phyloP scores from a whole-genome alignment of 768 basidiomycete species.

The Psilocybe tampanensis region DNA sequence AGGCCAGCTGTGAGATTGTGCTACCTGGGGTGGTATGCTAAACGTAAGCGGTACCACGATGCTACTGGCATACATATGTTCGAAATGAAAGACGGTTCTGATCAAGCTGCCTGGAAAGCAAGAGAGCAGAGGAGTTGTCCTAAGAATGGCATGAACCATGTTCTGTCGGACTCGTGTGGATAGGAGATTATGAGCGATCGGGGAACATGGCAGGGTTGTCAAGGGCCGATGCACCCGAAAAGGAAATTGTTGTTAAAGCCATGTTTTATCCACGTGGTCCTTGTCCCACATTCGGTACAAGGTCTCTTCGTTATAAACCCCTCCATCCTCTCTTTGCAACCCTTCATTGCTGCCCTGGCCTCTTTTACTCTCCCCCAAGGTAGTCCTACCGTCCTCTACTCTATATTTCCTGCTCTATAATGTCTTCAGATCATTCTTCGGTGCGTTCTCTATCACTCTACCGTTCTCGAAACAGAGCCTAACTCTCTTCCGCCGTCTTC shows the following conservation, averaged over 20 bases:
- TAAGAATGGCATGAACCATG: not conserved
- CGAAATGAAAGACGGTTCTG: not conserved
- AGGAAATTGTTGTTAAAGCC: conserved; percentile 29
- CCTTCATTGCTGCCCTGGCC: conserved; percentile 18
- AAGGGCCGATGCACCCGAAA: conserved; percentile 24
- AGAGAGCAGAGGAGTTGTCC: conserved; percentile 4
- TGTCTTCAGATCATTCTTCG: conserved; percentile 42
- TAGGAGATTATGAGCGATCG: conserved; percentile 3
- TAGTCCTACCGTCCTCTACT: conserved; percentile 8
- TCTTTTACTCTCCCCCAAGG: conserved; percentile 11
- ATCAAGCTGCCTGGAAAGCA: no score
- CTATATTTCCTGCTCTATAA: conserved; percentile 17
- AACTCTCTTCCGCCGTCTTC: conserved; percentile 7
- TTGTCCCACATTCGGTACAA: conserved; percentile 31
- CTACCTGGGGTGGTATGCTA: not conserved
- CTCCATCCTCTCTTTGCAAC: conserved; percentile 1
- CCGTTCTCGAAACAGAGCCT: not conserved
- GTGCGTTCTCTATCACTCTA: conserved; percentile 28
- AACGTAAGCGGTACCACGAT: no score
- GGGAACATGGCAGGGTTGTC: conserved; percentile 7
- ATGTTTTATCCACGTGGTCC: conserved; percentile 30
- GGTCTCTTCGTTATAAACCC: conserved; percentile 26
- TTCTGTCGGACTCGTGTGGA: not conserved
- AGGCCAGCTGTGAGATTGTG: not conserved
- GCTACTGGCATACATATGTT: no score